phyloP scores from a whole-genome alignment of 495 filamentous ascomycete species.

The Penicillium goetzii region DNA sequence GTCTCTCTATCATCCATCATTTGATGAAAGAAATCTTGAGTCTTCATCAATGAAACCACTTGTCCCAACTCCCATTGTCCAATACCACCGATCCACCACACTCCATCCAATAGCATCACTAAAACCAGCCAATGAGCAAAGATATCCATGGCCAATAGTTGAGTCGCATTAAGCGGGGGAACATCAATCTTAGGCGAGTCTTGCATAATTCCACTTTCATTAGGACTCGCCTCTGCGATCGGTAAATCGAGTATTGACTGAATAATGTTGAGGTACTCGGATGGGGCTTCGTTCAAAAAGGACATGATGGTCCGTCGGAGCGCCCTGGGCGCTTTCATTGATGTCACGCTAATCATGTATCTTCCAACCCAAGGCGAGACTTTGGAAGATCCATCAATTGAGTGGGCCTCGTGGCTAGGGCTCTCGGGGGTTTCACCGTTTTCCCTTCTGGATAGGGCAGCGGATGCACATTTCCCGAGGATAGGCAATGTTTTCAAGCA shows the following conservation, averaged over 20 bases:
- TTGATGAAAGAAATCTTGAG: background rate
- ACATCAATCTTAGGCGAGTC: background rate
- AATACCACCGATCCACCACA: constrained; percentile 50
- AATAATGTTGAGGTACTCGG: background rate
- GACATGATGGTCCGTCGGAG: constrained; percentile 4
- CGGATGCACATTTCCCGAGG: background rate
- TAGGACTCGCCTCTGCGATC: background rate
- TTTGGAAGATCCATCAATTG: background rate
- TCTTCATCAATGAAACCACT: constrained; percentile 25
- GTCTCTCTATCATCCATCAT: background rate
- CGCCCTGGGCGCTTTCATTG: background rate
- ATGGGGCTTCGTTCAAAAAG: background rate
- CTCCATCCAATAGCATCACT: constrained; percentile 45
- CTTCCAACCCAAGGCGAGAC: background rate
- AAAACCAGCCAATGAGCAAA: constrained; percentile 52
- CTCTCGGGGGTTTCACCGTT: background rate
- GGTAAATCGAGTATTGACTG: background rate
- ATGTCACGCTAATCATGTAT: constrained; percentile 4
- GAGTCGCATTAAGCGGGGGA: background rate
- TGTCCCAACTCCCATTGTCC: constrained; percentile 37
- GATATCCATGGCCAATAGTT: background rate
- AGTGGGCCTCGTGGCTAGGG: background rate
- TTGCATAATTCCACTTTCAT: background rate
- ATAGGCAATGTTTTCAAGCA: background rate
- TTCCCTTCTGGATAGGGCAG: background rate